Evolutionary conservation across 164 flowering plant species (phyloP), one percentile per base, ranked within the genome.

Genomic region (Dillenia turbinata): DNA sequence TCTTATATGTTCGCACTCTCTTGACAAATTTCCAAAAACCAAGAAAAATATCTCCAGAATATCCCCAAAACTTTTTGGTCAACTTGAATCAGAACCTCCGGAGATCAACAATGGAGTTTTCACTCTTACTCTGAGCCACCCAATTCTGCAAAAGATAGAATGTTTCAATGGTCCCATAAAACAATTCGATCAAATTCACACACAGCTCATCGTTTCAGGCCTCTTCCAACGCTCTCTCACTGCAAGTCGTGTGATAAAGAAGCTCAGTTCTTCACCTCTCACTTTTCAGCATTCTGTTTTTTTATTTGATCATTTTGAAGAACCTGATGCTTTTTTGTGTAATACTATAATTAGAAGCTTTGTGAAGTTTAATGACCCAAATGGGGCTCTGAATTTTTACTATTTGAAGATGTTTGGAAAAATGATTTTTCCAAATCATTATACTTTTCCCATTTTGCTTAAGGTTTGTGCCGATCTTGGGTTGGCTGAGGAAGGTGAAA

Each of bases 311-410:
- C 45, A 33, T 44, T 59, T 84, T 8, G 69, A 79, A 44, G 70
- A 79, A 16, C 84, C 87, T 3, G 90, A 86, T 62, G 80, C 89
- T 33, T 88, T 86, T 72, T 52, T 81, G 10, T 81, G 88, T 53
- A 88, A 88, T 65, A 81, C 81, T 14, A 74, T 88, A 26, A 66
- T 88, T 40, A 83, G 78, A 56, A 51, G 80, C 19, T 79, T 54
- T 72, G 74, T 78, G 75, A 69, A 63, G 19, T 33, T 56, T 54
- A 53, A 73, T 61, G 67, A 78, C 69, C 77, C 80, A 8, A 65
- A 45, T 19, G 62, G 55, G 40, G 96, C 75, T 10, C 59, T 81
- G 10, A 48, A 47, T 8, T 84, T 86, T 75, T 84, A 81, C 47
- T 61, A 71, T 62, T 50, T 52, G 16, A 54, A 74, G 57, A 73